Evolutionary conservation across 2,329 filamentous ascomycete species (phyloP).

Genomic region (Orbilia brochopaga): DNA sequence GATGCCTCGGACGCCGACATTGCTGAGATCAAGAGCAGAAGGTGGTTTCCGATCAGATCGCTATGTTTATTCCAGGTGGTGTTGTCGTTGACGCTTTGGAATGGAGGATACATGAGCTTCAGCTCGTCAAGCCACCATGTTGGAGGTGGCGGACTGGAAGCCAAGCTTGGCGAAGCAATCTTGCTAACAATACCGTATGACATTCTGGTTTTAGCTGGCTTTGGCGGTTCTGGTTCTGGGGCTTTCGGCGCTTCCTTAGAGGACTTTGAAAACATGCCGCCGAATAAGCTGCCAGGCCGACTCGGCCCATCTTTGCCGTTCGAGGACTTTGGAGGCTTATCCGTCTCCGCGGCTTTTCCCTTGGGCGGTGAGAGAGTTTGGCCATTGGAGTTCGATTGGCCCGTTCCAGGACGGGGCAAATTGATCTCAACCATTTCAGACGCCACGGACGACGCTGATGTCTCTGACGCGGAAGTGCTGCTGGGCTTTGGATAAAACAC

Average conservation of each 20-base stretch:
- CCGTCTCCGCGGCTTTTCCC: constrained; percentile 14
- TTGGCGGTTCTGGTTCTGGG: constrained; percentile 36
- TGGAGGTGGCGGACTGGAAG: constrained; percentile 17
- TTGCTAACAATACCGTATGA: constrained; percentile 40
- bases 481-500: constrained; percentile 32
- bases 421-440: constrained; percentile 48
- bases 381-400: constrained; percentile 31
- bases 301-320: constrained; percentile 20
- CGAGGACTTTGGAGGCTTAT: constrained; percentile 18
- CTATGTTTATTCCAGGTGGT: constrained; percentile 31
- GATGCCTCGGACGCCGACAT: constrained; percentile 39
- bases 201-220: constrained; percentile 34
- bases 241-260: constrained; percentile 33
- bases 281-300: constrained; percentile 35
- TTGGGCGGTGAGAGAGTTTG: constrained; percentile 12
- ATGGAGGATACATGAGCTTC: constrained; percentile 46
- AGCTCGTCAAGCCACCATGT: constrained; percentile 48
- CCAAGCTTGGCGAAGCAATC: constrained; percentile 21
- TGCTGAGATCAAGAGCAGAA: constrained; percentile 34
- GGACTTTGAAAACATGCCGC: constrained; percentile 46
- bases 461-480: constrained; percentile 32
- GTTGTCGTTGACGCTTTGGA: constrained; percentile 30
- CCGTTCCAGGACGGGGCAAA: constrained; percentile 32
- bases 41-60: constrained; percentile 45
- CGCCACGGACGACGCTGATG: constrained; percentile 29